Base-by-base conservation (phyloP, 1,284 basidiomycete genomes). In the Volvariella volvacea region DNA sequence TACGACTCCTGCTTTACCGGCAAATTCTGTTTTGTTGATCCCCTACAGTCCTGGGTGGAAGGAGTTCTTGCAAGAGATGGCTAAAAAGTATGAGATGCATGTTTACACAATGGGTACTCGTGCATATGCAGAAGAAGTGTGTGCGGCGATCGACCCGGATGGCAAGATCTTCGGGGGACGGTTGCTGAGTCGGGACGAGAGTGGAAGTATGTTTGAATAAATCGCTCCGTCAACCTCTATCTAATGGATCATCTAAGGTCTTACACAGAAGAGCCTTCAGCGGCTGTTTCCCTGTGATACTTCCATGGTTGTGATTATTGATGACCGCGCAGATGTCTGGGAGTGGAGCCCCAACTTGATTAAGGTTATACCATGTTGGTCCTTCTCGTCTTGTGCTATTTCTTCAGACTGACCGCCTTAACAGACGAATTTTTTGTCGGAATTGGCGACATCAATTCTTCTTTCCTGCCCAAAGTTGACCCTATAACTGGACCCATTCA, bases 51-150 rank as follows among this genome's bases (percentile, higher is more conserved):
- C 95, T 0, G 92, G 92, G n/a, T 78, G 93, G 63, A 65, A 74
- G 39, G 70, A 78, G 36, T 97, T 99, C 60, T 71, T 99, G 42
- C 64, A 71, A 48, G 68, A 76, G 38, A 76, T 90, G 52, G 78
- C 88, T 37, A 66, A 74, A 45, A 83, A 87, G 57, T 99, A 96
- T 65, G 92, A 99, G 67, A 91, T 99, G 88, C 95, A 99, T 64
- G 93, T 99, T 41, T 99, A 99, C 67, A 99, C 95, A 20, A 99
- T 99, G 93, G 95, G 95, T 44, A 98, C 95, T 15, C 80, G 95
- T 36, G 88, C 92, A 37, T 99, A 99, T 63, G 95, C 95, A 33
- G 89, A 94, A 64, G 83, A 93, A 62, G 93, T 98, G 14, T 97
- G 93, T 67, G 80, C 84, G 45, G 83, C 92, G 31, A 89, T 99